Evolutionary conservation across 1,284 basidiomycete species (phyloP).

Genomic region (Apiotrichum akiyoshidainum): DNA sequence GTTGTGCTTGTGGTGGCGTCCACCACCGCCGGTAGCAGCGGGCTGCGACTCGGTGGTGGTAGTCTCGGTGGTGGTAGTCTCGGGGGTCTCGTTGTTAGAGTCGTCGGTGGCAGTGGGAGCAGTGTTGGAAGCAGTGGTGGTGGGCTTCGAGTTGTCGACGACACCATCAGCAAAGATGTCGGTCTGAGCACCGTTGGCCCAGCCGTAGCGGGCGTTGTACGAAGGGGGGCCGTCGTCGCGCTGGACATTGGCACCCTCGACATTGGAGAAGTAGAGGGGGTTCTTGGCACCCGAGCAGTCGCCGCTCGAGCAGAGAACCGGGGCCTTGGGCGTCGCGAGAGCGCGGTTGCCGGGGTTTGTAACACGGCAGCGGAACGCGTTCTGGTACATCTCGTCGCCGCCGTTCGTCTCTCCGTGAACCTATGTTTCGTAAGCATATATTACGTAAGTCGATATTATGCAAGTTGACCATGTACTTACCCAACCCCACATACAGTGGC

Average conservation of each 20-base stretch:
- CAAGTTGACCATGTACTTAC: too few species aligned
- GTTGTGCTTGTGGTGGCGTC: neutral
- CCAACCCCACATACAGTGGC: conserved; percentile 71
- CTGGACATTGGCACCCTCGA: conserved; percentile 41
- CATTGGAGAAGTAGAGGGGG: conserved; percentile 45
- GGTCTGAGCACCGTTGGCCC: conserved; percentile 50
- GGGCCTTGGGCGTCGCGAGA: conserved; percentile 25
- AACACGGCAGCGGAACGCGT: conserved; percentile 43
- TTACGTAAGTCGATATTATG: too few species aligned
- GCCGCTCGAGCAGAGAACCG: conserved; percentile 22
- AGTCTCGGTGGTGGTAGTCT: neutral
- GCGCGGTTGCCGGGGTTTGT: conserved; percentile 26
- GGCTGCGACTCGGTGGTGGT: neutral
- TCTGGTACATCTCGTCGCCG: conserved; percentile 34
- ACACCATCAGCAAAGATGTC: conserved; percentile 43
- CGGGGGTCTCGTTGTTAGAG: neutral
- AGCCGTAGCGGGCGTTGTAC: conserved; percentile 49
- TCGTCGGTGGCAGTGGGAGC: neutral
- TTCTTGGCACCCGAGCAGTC: conserved; percentile 36
- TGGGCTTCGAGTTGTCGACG: neutral
- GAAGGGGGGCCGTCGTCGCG: conserved; percentile 43
- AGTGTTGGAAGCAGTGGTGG: neutral
- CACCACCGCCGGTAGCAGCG: neutral
- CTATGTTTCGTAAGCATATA: too few species aligned
- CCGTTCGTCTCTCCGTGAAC: conserved; percentile 45